Evolutionary conservation across 345 rosid genomes (phyloP), one percentile per base, ranked within the genome.

Genomic region (Raphanus sativus): DNA sequence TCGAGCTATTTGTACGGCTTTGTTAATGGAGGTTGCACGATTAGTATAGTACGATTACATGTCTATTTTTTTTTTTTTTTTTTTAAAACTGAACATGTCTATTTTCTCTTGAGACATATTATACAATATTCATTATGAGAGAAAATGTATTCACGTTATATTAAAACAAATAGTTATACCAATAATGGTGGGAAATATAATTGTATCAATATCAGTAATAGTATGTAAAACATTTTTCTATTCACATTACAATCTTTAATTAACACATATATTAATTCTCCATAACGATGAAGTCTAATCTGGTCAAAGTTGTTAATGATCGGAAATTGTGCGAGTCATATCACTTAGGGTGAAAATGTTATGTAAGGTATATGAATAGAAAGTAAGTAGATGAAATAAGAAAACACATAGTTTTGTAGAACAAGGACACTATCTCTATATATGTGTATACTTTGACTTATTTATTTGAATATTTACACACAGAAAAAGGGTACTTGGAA

Each of bases 1-100:
- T 69, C 69, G 55, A 69, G 75, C 82, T 74, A 74, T 63, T 79
- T 74, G 71, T 63, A 38, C 78, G 82, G 82, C 82, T 79, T 69
- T 8, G 61, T 55, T 74, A 30, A 62, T 67, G 75, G 78, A 74
- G 8, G 0, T 29, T 62, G 62, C 69, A 72, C 61, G 60, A 67
- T 62, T 29, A 54, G 15, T 26, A 60, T 12, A 9, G 12, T n/a
- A 48, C 8, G n/a, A 48, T n/a, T 10, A 38, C 42, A 38, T 38
- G 42, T 38, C 48, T n/a, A n/a, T n/a, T n/a, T n/a, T n/a, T n/a
- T n/a, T n/a, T n/a, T n/a, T n/a, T n/a, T n/a, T n/a, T n/a, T n/a
- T n/a, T n/a, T n/a, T n/a, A n/a, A n/a, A n/a, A n/a, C n/a, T n/a
- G n/a, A n/a, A n/a, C n/a, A n/a, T n/a, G n/a, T n/a, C n/a, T 11